Conservation (phyloP, 257 asterid genomes). For the Solanum stenotomum region DNA sequence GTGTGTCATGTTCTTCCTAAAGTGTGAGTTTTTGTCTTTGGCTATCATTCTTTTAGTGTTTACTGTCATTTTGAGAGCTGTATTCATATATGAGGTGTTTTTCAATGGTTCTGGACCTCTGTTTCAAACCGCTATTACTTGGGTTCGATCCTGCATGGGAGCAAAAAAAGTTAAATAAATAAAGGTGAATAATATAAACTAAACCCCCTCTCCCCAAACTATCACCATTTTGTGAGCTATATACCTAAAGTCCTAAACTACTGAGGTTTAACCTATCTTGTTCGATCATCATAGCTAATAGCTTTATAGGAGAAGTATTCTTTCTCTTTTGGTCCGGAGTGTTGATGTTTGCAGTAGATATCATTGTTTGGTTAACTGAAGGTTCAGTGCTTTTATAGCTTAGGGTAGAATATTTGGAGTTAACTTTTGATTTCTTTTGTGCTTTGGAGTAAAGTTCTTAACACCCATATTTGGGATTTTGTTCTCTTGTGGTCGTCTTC, state of each 20-base stretch:
- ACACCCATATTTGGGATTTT: background rate
- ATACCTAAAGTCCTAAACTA: background rate
- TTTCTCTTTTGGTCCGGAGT: background rate
- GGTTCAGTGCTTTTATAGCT: background rate
- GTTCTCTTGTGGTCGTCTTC: background rate
- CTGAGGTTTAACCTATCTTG: background rate
- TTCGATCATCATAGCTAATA: background rate
- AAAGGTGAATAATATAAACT: background rate
- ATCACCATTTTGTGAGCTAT: background rate
- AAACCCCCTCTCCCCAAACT: background rate
- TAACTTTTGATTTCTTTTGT: background rate
- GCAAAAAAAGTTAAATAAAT: too few species aligned
- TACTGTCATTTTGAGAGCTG: background rate
- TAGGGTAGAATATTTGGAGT: background rate
- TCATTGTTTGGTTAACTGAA: background rate
- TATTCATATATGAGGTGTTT: background rate
- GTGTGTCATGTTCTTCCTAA: background rate
- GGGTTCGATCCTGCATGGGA: background rate
- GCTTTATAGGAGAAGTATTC: background rate
- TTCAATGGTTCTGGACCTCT: background rate
- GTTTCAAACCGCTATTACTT: background rate
- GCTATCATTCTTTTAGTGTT: background rate
- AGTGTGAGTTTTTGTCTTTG: background rate
- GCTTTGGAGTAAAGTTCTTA: background rate
- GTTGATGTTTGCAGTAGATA: background rate